phyloP scores from a whole-genome alignment of 305 asterid genomes.

The Euphrasia arctica region DNA sequence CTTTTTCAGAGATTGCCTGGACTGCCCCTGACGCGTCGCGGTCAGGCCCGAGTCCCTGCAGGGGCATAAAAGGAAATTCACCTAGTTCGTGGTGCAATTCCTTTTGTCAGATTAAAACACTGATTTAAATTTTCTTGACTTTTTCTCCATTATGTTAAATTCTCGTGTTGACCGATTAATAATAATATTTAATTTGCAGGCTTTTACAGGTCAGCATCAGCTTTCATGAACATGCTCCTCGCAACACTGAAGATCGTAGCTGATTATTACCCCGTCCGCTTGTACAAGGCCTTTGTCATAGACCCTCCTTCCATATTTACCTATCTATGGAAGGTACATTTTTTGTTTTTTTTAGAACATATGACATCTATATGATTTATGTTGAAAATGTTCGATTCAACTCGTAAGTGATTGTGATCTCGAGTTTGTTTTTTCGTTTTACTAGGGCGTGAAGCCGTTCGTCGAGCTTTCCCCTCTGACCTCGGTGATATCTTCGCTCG shows the following conservation, averaged over 20 bases:
- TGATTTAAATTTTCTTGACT: conserved; percentile 42
- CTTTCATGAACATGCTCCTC: conserved; percentile 78
- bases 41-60: conserved; percentile 30
- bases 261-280: conserved; percentile 77
- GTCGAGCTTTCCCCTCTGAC: conserved; percentile 67
- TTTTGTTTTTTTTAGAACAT: background rate
- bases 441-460: conserved; percentile 79
- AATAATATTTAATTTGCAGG: conserved; percentile 43
- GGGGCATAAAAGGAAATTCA: conserved; percentile 40
- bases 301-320: conserved; percentile 91
- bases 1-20: conserved; percentile 51
- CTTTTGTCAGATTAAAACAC: conserved; percentile 39
- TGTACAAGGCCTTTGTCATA: conserved; percentile 73
- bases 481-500: conserved; percentile 57
- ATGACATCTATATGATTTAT: no score
- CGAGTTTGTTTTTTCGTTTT: no score
- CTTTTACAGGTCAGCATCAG: conserved; percentile 90
- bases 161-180: conserved; percentile 32
- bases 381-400: no score
- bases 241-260: conserved; percentile 71
- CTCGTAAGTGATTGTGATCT: no score
- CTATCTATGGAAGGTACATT: conserved; percentile 85
- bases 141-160: conserved; percentile 17
- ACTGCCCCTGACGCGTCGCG: conserved; percentile 60
- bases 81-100: conserved; percentile 2